These are phyloP conservation scores for Sutorius australiensis DNA, from an alignment of 768 basidiomycete species.

Conservation along the genomic window DNA sequence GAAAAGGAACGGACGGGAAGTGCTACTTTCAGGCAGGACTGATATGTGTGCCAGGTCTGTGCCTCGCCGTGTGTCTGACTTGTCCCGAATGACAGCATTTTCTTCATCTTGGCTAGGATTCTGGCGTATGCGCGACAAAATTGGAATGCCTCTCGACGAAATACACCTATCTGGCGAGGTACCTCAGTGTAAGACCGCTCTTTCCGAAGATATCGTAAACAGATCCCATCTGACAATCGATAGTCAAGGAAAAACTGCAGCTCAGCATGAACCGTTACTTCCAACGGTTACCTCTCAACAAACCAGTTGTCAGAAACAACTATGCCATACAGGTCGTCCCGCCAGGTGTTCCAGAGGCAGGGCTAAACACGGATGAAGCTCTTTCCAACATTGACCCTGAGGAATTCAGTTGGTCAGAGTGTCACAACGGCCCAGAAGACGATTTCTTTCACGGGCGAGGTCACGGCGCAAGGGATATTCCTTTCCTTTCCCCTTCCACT, in stretches of 20 bases:
- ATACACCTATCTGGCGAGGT: conserved; percentile 66
- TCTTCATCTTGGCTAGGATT: conserved; percentile 43
- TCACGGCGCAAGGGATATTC: conserved; percentile 8
- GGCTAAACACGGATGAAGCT: conserved; percentile 6
- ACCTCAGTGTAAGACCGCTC: conserved; percentile 56
- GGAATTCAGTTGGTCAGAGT: conserved; percentile 62
- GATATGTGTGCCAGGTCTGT: conserved; percentile 60
- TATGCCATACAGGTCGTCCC: conserved; percentile 47
- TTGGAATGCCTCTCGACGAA: conserved; percentile 67
- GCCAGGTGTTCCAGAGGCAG: not conserved
- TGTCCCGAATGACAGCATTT: not conserved
- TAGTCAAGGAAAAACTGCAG: conserved; percentile 63
- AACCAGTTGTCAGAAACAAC: conserved; percentile 73
- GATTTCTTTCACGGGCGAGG: conserved; percentile 28
- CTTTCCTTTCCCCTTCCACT: conserved; percentile 34
- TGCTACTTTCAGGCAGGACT: conserved; percentile 79
- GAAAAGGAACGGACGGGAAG: conserved; percentile 56
- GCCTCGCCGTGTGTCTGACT: not conserved
- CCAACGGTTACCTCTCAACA: conserved; percentile 58
- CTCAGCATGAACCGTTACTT: conserved; percentile 69
- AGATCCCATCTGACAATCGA: conserved; percentile 3
- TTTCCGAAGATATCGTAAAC: not conserved
- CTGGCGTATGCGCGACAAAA: conserved; percentile 80
- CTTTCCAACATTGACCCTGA: conserved; percentile 49
- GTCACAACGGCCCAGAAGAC: conserved; percentile 56